phyloP scores from a whole-genome alignment of 2,329 filamentous ascomycete genomes.

The Hymenoscyphus fructigenus region DNA sequence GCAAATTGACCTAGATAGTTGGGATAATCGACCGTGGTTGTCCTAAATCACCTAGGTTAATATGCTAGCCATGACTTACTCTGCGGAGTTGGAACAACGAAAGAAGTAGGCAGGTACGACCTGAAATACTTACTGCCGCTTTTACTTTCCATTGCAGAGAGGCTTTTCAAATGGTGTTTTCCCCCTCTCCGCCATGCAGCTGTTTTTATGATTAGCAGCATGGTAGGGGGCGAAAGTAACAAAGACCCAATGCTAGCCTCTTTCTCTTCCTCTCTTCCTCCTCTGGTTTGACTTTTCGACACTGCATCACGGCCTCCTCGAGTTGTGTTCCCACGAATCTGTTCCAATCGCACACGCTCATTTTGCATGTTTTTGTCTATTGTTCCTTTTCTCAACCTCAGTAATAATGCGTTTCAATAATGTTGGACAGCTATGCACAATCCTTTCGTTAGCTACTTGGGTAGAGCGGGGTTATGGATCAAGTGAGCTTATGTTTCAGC shows the following conservation, averaged over 20 bases:
- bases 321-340: background rate
- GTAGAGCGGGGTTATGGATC: slow-evolving; percentile 5
- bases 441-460: background rate
- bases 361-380: background rate
- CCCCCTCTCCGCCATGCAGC: background rate
- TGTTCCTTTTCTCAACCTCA: slow-evolving; percentile 1
- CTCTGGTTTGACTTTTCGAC: background rate
- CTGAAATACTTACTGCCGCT: too few species aligned
- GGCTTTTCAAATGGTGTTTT: background rate
- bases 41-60: too few species aligned
- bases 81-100: too few species aligned
- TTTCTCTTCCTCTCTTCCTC: background rate
- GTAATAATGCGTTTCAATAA: background rate
- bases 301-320: background rate
- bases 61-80: too few species aligned
- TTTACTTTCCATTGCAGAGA: too few species aligned
- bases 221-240: background rate
- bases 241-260: background rate
- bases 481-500: background rate
- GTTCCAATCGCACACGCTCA: background rate
- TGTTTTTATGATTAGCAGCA: background rate
- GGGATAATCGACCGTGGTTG: too few species aligned
- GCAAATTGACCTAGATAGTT: too few species aligned
- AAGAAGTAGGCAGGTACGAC: too few species aligned
- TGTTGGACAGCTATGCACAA: background rate